Evolutionary conservation across 441 rosid genomes (phyloP), one percentile per base, ranked within the genome.

Genomic region (Kokia cookei): DNA sequence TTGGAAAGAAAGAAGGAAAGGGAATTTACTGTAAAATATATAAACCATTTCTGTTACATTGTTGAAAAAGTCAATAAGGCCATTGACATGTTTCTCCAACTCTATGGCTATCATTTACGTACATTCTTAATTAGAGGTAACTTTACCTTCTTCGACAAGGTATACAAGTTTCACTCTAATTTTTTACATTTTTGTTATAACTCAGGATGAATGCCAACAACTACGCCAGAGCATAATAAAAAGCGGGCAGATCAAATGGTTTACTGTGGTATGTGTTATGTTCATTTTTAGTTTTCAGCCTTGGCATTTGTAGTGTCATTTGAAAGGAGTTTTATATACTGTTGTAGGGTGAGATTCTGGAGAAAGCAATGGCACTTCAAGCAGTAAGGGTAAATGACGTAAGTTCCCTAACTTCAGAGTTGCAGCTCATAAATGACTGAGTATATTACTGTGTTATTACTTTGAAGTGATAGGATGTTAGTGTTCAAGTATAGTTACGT

Each of bases 181-280:
- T 77, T 57, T 77, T 57, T 82, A 53, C 73, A 37, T 78, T 61
- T 65, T 79, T 35, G 65, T 54, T 80, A 60, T 78, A 45, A 50
- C 83, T 77, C 72, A 97, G 99, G 97, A 91, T 66, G 99, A 97
- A 82, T 97, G 99, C 88, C 85, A 79, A 73, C 83, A 82, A 70
- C 73, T 97, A 72, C 78, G 86, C 29, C 87, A 90, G 86, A 87
- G 88, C 77, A 85, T 97, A 67, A 89, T 97, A 67, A 89, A 87
- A 86, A 83, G 88, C 77, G 97, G 98, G 76, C 87, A 84, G 76
- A 83, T 82, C 72, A 91, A 87, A 75, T 85, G 77, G 74, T 78
- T 89, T 75, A 94, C 85, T 22, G 96, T 97, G 92, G 99, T 90
- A 80, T 80, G 90, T 80, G 54, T 32, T 67, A 32, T 48, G 9